phyloP scores from a whole-genome alignment of 805 yeast species.

The Kodamaea nitidulidarum region DNA sequence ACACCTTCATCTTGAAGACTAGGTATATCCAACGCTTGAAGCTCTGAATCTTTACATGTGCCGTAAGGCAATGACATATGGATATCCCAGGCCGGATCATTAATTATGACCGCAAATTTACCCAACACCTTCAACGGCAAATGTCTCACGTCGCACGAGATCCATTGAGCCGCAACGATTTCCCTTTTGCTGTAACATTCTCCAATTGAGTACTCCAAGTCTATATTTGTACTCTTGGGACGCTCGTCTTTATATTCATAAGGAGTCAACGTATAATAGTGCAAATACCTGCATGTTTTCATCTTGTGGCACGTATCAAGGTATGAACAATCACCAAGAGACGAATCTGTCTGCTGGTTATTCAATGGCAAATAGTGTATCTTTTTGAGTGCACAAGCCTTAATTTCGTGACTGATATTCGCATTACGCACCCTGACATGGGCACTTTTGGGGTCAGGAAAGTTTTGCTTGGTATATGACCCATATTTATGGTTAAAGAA shows the following conservation, averaged over 20 bases:
- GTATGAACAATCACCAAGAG: conserved; percentile 88
- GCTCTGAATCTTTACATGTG: conserved; percentile 72
- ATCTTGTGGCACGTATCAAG: conserved; percentile 90
- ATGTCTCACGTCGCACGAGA: conserved; percentile 73
- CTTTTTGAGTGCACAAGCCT: conserved; percentile 22
- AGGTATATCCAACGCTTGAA: conserved; percentile 61
- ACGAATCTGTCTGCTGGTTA: conserved; percentile 57
- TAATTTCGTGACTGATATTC: conserved; percentile 8
- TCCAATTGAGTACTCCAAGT: conserved; percentile 44
- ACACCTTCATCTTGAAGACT: conserved; percentile 80
- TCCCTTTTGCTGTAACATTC: conserved; percentile 38
- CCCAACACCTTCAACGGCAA: conserved; percentile 72
- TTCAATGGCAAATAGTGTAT: conserved; percentile 29
- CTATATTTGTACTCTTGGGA: background rate
- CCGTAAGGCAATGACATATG: conserved; percentile 84
- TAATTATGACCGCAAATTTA: conserved; percentile 74
- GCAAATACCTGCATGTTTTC: conserved; percentile 74
- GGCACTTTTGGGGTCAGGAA: background rate
- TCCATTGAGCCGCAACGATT: conserved; percentile 71
- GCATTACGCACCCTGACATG: conserved; percentile 1
- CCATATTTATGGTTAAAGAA: conserved; percentile 13
- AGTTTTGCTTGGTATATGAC: conserved; percentile 2
- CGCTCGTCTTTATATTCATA: background rate
- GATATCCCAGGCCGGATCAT: conserved; percentile 97
- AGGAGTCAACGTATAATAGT: conserved; percentile 58